These are phyloP conservation scores for Protomyces inundatus DNA, from an alignment of 1,139 yeast species.

Conservation along the genomic window DNA sequence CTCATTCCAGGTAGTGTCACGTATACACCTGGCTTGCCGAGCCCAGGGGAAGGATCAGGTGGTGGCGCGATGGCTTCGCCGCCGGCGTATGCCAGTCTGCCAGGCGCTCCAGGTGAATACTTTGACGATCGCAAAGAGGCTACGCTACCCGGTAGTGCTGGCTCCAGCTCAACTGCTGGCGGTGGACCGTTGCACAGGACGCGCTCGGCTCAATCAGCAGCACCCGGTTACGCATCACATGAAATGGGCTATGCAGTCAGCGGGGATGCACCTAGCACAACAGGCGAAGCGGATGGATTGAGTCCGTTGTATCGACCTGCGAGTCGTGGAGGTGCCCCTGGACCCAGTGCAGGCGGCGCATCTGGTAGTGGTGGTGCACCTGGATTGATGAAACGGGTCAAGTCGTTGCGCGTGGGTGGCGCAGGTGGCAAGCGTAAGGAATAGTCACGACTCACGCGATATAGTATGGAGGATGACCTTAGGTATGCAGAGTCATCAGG, in stretches of 20 bases:
- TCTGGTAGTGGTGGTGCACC: neutral
- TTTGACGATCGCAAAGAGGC: neutral
- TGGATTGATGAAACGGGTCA: slow-evolving; percentile 16
- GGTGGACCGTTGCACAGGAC: neutral
- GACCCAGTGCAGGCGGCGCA: neutral
- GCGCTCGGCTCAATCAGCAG: neutral
- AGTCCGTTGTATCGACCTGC: slow-evolving; percentile 24
- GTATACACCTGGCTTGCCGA: too few species aligned
- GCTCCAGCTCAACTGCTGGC: too few species aligned
- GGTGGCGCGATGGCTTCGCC: neutral
- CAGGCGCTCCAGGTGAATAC: neutral
- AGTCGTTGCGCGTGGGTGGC: slow-evolving; percentile 20
- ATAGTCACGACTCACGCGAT: neutral
- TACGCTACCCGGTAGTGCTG: too few species aligned
- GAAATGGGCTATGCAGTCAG: neutral
- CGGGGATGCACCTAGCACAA: neutral
- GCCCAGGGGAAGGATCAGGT: too few species aligned
- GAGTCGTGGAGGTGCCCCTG: neutral
- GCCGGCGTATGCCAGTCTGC: neutral
- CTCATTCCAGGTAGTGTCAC: too few species aligned
- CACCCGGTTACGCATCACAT: neutral
- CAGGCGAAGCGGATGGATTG: neutral
- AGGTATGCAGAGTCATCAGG: neutral
- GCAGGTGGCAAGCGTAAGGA: slow-evolving; percentile 1
- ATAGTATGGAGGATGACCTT: neutral